These are phyloP conservation scores for Pyrrhoderma lamaoense DNA, from an alignment of 1,284 basidiomycete species.

Conservation along the genomic window DNA sequence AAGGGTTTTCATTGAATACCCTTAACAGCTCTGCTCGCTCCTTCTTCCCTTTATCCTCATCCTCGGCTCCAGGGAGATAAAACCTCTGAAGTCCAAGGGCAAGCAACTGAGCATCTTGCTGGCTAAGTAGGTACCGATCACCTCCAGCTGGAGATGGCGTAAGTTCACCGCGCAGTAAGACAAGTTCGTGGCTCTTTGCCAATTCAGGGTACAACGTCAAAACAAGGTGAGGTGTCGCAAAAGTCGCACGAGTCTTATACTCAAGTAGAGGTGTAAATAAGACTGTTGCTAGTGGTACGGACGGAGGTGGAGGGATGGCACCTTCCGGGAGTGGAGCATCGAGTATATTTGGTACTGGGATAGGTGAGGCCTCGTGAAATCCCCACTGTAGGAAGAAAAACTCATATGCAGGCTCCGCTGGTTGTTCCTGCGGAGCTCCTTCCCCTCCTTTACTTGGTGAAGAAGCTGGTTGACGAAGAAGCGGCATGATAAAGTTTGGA, in stretches of 20 bases:
- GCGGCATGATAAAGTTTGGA: conserved; percentile 76
- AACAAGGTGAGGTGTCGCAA: conserved; percentile 87
- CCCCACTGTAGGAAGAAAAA: conserved; percentile 88
- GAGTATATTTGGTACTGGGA: conserved; percentile 31
- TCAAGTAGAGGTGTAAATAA: conserved; percentile 93
- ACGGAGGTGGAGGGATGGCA: conserved; percentile 16
- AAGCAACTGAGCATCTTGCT: conserved; percentile 78
- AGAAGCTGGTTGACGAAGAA: conserved; percentile 43
- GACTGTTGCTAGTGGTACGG: conserved; percentile 58
- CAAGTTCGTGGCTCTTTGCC: conserved; percentile 69
- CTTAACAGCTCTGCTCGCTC: conserved; percentile 45
- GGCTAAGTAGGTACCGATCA: conserved; percentile 52
- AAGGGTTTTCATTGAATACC: conserved; percentile 66
- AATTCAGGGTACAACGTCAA: conserved; percentile 93
- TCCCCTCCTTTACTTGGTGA: conserved; percentile 27
- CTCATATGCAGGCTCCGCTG: conserved; percentile 60
- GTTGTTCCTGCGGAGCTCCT: conserved; percentile 27
- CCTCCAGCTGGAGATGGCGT: conserved; percentile 51
- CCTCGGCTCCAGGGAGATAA: conserved; percentile 47
- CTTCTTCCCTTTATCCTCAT: conserved; percentile 23
- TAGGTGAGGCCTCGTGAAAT: conserved; percentile 61
- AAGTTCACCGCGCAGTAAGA: conserved; percentile 90
- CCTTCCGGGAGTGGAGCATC: conserved; percentile 36
- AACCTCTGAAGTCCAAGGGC: conserved; percentile 76
- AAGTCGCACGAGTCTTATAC: conserved; percentile 83